phyloP scores from a whole-genome alignment of 306 rosid species.

The Ochetophila trinervis region DNA sequence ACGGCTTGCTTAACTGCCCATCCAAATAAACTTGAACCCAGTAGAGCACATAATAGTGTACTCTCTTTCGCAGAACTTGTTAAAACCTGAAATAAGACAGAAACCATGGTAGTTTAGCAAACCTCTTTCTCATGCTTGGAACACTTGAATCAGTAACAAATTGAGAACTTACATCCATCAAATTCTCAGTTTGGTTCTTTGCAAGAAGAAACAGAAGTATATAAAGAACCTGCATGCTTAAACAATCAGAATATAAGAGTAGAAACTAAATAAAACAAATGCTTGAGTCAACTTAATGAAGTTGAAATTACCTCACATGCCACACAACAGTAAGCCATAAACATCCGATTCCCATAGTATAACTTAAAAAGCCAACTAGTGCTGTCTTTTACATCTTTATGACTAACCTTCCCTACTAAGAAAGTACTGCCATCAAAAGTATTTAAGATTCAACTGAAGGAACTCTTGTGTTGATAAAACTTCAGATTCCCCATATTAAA shows the following conservation, averaged over 20 bases:
- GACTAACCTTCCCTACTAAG: conserved; percentile 86
- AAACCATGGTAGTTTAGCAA: conserved; percentile 21
- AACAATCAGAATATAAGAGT: conserved; percentile 27
- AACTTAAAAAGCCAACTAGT: conserved; percentile 84
- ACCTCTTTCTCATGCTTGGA: conserved; percentile 12
- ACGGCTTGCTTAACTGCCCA: conserved; percentile 90
- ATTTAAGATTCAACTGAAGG: conserved; percentile 20
- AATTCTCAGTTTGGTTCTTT: conserved; percentile 55
- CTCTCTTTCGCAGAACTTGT: conserved; percentile 44
- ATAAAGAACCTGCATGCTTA: conserved; percentile 71
- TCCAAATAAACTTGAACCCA: conserved; percentile 66
- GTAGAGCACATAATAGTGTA: conserved; percentile 45
- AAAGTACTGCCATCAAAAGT: conserved; percentile 65
- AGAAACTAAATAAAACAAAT: not conserved
- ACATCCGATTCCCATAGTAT: conserved; percentile 89
- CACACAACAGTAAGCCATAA: conserved; percentile 97
- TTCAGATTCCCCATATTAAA: conserved; percentile 5
- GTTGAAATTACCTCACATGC: conserved; percentile 74
- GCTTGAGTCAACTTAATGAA: not conserved
- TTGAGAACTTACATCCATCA: conserved; percentile 59
- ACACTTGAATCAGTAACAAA: conserved; percentile 7
- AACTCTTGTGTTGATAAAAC: not conserved
- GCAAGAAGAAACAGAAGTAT: conserved; percentile 68
- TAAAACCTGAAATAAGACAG: conserved; percentile 55
- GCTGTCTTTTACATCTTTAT: conserved; percentile 98